A percentile compares a stretch with the other conserved stretches of the same genome.
These are phyloP conservation scores for Colletotrichum tabaci DNA, from an alignment of 2,329 filamentous ascomycete genomes.

Conservation along the genomic window DNA sequence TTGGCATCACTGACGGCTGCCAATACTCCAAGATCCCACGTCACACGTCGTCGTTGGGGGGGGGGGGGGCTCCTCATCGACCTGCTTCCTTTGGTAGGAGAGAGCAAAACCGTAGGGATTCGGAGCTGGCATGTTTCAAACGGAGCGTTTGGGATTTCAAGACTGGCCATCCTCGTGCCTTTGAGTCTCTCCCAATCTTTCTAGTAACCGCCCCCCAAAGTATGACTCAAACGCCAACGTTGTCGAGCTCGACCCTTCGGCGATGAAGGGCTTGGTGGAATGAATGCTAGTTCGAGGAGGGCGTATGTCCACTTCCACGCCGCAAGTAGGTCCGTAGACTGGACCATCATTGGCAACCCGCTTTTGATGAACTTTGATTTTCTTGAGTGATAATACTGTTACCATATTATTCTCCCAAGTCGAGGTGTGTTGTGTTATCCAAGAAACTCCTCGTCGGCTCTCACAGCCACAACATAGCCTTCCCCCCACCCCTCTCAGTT, in stretches of 20 bases:
- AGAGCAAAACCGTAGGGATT: background rate
- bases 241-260: background rate
- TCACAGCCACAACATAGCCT: too few species aligned
- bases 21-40: background rate
- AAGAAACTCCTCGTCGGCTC: background rate
- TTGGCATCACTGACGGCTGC: background rate
- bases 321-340: background rate
- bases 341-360: too few species aligned
- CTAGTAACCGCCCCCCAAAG: constrained; percentile 15
- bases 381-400: background rate
- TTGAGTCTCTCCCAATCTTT: constrained; percentile 30
- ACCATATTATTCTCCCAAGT: constrained; percentile 1
- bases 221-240: constrained; percentile 17
- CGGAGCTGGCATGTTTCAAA: background rate
- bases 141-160: background rate
- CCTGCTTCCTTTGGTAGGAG: background rate
- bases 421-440: background rate
- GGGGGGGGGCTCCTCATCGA: background rate
- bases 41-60: too few species aligned
- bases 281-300: background rate
- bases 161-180: constrained; percentile 26
- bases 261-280: background rate
- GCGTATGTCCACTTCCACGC: constrained; percentile 14
- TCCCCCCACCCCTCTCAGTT: background rate
- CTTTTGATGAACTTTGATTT: background rate